Conservation (phyloP, 2,329 filamentous ascomycete species). For the Cladosporium sp. region DNA sequence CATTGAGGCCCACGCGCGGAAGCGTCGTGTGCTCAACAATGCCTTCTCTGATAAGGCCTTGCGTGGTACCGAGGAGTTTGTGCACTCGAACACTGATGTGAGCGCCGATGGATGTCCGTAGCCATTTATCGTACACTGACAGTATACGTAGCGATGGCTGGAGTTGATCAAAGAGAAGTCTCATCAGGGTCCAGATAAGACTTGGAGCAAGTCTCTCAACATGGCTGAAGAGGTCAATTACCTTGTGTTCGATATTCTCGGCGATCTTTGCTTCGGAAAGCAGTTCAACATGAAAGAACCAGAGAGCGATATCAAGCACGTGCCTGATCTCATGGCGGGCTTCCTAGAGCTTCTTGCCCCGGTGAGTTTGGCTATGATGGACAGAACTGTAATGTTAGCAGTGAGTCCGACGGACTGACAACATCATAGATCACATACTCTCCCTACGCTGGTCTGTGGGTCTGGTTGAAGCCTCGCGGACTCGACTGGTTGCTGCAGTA, state of each 20-base stretch:
- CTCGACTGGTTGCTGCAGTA: slow-evolving; percentile 38
- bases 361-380: slow-evolving; percentile 16
- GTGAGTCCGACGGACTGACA: slow-evolving; percentile 16
- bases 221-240: slow-evolving; percentile 38
- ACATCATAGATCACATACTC: slow-evolving; percentile 12
- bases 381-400: too few relatives aligned
- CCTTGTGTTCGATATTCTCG: slow-evolving; percentile 42
- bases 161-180: background rate
- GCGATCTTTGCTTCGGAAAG: slow-evolving; percentile 36
- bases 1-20: slow-evolving; percentile 13
- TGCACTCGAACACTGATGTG: slow-evolving; percentile 15
- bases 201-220: slow-evolving; percentile 25
- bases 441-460: slow-evolving; percentile 15
- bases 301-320: slow-evolving; percentile 26
- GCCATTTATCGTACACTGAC: too few relatives aligned
- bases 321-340: slow-evolving; percentile 14
- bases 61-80: slow-evolving; percentile 14
- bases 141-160: background rate
- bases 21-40: slow-evolving; percentile 16
- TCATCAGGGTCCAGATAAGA: background rate
- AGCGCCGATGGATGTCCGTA: too few relatives aligned
- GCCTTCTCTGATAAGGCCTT: slow-evolving; percentile 18
- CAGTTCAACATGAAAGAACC: slow-evolving; percentile 38
- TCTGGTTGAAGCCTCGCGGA: slow-evolving; percentile 17
- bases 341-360: slow-evolving; percentile 14